These are phyloP conservation scores for Pseudovirgaria hyperparasitica DNA, from an alignment of 2,329 filamentous ascomycete genomes.

Conservation along the genomic window DNA sequence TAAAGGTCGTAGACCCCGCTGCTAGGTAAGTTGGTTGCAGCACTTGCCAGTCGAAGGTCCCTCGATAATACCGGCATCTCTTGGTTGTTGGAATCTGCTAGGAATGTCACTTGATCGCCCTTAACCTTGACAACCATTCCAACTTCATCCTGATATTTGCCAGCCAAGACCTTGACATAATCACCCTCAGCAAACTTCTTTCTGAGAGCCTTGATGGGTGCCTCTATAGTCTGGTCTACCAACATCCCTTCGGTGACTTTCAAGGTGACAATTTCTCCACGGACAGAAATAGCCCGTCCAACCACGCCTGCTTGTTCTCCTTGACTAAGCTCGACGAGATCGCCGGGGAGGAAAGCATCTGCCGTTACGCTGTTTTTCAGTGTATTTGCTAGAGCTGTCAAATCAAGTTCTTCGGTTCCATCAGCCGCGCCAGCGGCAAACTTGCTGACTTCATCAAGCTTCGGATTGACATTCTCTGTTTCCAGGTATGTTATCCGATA, in stretches of 20 bases:
- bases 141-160: slow-evolving; percentile 85
- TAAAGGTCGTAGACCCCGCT: slow-evolving; percentile 86
- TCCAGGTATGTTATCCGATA: slow-evolving; percentile 77
- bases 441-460: slow-evolving; percentile 87
- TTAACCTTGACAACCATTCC: slow-evolving; percentile 93
- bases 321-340: slow-evolving; percentile 91
- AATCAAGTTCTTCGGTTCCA: slow-evolving; percentile 84
- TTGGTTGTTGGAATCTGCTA: slow-evolving; percentile 83
- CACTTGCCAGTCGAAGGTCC: slow-evolving; percentile 83
- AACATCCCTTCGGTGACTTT: slow-evolving; percentile 73
- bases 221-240: slow-evolving; percentile 74
- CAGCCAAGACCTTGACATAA: slow-evolving; percentile 96
- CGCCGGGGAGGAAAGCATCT: slow-evolving; percentile 78
- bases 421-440: slow-evolving; percentile 84
- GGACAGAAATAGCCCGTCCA: slow-evolving; percentile 74
- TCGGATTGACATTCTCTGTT: slow-evolving; percentile 86
- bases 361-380: slow-evolving; percentile 65
- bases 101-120: slow-evolving; percentile 81
- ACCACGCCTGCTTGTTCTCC: slow-evolving; percentile 89
- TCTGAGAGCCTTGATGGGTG: slow-evolving; percentile 79
- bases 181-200: slow-evolving; percentile 91
- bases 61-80: slow-evolving; percentile 98
- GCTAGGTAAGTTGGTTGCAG: slow-evolving; percentile 73
- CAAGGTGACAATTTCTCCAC: slow-evolving; percentile 84
- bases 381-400: slow-evolving; percentile 80